Conservation (phyloP, 768 basidiomycete species). For the Phylloporus scabripes region DNA sequence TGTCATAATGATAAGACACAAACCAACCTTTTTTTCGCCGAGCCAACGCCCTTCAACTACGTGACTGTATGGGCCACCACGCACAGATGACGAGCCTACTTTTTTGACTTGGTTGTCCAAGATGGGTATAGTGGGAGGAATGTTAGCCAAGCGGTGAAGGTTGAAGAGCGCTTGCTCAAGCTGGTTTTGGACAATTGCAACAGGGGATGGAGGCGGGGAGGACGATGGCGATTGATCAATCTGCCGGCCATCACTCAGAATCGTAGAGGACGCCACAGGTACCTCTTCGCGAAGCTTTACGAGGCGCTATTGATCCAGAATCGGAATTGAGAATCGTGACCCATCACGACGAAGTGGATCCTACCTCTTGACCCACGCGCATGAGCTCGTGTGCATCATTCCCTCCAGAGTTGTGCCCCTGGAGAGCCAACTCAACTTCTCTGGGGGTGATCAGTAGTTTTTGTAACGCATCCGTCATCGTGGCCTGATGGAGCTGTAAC, state of each 20-base stretch:
- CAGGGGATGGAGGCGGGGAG: conserved; percentile 22
- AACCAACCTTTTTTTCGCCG: conserved; percentile 43
- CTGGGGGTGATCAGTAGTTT: conserved; percentile 35
- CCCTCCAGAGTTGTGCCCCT: conserved; percentile 38
- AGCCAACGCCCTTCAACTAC: conserved; percentile 54
- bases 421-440: conserved; percentile 35
- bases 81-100: conserved; percentile 32
- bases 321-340: background rate
- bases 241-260: conserved; percentile 17
- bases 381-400: conserved; percentile 43
- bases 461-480: conserved; percentile 36
- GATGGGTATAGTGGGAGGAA: conserved; percentile 48
- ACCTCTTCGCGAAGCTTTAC: conserved; percentile 6
- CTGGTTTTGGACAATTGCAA: conserved; percentile 30
- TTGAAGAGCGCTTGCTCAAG: conserved; percentile 42
- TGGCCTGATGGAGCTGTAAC: conserved; percentile 27
- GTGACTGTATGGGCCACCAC: conserved; percentile 51
- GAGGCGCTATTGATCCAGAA: conserved; percentile 19
- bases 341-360: background rate
- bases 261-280: conserved; percentile 1
- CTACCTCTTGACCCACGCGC: conserved; percentile 48
- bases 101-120: conserved; percentile 49
- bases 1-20: background rate
- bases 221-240: conserved; percentile 20
- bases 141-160: conserved; percentile 46